Base-by-base conservation (phyloP, 1,284 basidiomycete genomes). In the Trichosporon coremiiforme region DNA sequence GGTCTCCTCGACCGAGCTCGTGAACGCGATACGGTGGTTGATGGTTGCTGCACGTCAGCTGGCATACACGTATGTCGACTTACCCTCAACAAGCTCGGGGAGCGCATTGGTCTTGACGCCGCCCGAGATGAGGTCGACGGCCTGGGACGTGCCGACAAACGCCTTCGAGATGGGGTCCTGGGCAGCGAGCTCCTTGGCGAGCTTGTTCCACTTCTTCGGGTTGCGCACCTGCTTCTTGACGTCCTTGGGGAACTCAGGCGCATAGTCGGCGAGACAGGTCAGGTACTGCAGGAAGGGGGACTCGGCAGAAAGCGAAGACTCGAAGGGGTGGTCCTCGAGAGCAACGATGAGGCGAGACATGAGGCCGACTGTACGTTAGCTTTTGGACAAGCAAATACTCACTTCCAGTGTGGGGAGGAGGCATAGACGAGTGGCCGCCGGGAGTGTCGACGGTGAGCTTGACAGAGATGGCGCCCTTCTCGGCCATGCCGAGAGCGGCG, bases 251-350 rank as follows among this genome's bases (percentile, higher is more conserved):
- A 85, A 78, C 2, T 83, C 74, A 2, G 82, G 81, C 2, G 85
- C 85, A 47, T 83, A 77, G 17, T 86, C 85, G 20, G 84, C 78
- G 8, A 85, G 76, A 72, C 86, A 87, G 45, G 84, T 80, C 15
- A 87, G 80, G 75, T 80, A 84, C 64, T 82, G 80, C 66, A 87
- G 75, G 67, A 82, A 82, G 1, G 86, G 85, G 36, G 79, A 80
- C 25, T 76, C 75, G 9, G 81, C 71, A 6, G 74, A 69, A 15
- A 87, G 75, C 31, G 69, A 65, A 13, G 81, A 79, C 70, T 76
- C 68, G 76, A 76, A 82, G 0, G 83, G 83, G 70, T 84, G 69
- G 45, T 73, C 74, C 73, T 84, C 84, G 63, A 85, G 76, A 35
- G 75, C 70, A 8, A 78, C 72, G 38, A 85, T 74, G 66, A 83